A percentile compares a stretch with the other conserved stretches of the same genome.
Conservation (phyloP, 257 asterid genomes). For the Fraxinus pennsylvanica region DNA sequence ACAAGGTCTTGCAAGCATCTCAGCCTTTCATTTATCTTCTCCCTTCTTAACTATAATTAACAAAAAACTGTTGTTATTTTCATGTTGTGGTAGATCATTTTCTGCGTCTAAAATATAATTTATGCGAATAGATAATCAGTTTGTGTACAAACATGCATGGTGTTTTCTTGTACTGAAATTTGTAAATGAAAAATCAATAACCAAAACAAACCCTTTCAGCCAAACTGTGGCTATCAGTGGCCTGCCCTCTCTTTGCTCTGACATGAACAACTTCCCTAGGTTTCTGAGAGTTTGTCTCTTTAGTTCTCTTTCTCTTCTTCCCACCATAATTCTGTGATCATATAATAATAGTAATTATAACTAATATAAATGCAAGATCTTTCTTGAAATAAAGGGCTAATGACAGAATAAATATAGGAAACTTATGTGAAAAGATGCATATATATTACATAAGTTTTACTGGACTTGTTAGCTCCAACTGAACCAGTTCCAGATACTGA, state of each 20-base stretch:
- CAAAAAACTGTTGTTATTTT: background rate
- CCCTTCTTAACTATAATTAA: slow-evolving; percentile 64
- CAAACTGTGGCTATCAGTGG: slow-evolving; percentile 94
- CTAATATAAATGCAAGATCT: background rate
- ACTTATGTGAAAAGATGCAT: background rate
- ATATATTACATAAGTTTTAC: slow-evolving; percentile 26
- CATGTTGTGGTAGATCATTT: too few relatives aligned
- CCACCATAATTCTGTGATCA: slow-evolving; percentile 45
- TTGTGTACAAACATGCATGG: background rate
- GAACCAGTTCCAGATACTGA: slow-evolving; percentile 33
- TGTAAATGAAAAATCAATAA: background rate
- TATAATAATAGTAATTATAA: background rate
- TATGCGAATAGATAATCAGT: too few relatives aligned
- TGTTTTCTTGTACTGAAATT: background rate
- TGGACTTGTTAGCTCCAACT: slow-evolving; percentile 33
- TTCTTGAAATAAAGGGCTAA: slow-evolving; percentile 6
- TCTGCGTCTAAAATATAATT: too few relatives aligned
- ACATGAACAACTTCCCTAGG: slow-evolving; percentile 92
- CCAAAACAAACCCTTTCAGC: slow-evolving; percentile 77
- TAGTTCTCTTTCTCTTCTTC: slow-evolving; percentile 66
- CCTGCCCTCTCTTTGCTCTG: slow-evolving; percentile 98
- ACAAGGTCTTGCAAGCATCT: slow-evolving; percentile 90
- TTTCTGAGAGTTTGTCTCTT: slow-evolving; percentile 52
- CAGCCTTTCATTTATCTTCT: slow-evolving; percentile 86
- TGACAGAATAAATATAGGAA: background rate